Evolutionary conservation across 140 eudicot genomes (phyloP).

Genomic region (Ambrosia hybrid): DNA sequence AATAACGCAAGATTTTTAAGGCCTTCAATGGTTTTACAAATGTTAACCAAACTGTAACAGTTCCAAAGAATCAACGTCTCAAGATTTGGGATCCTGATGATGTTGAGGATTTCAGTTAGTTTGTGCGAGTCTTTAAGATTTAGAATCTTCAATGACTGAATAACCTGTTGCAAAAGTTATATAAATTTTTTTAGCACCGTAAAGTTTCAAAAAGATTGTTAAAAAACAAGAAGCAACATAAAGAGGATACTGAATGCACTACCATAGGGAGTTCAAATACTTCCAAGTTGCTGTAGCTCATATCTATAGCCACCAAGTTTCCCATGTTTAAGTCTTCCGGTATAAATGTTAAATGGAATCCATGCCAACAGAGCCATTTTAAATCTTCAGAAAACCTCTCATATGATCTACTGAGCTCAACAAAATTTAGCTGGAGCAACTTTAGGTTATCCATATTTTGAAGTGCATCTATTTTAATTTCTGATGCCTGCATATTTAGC

Average conservation of each 20-base stretch:
- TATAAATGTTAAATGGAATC: constrained; percentile 11
- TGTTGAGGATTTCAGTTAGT: not conserved
- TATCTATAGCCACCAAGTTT: too few species aligned
- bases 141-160: too few species aligned
- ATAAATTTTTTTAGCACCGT: not conserved
- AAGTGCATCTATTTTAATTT: not conserved
- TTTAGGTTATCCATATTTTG: constrained; percentile 14
- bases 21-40: not conserved
- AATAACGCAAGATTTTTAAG: not conserved
- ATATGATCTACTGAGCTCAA: constrained; percentile 2
- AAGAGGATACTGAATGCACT: not conserved
- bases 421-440: constrained; percentile 26
- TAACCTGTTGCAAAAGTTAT: not conserved
- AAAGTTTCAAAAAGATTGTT: not conserved
- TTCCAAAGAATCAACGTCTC: not conserved
- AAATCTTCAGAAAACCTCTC: constrained; percentile 7
- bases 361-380: constrained; percentile 33
- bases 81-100: not conserved
- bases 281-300: not conserved
- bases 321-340: constrained; percentile 9
- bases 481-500: not conserved
- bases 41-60: too few species aligned
- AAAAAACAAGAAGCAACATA: not conserved
- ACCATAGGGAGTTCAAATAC: not conserved
- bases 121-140: too few species aligned